Evolutionary conservation across 1,284 basidiomycete species (phyloP).

Genomic region (Trichosporon inkin): DNA sequence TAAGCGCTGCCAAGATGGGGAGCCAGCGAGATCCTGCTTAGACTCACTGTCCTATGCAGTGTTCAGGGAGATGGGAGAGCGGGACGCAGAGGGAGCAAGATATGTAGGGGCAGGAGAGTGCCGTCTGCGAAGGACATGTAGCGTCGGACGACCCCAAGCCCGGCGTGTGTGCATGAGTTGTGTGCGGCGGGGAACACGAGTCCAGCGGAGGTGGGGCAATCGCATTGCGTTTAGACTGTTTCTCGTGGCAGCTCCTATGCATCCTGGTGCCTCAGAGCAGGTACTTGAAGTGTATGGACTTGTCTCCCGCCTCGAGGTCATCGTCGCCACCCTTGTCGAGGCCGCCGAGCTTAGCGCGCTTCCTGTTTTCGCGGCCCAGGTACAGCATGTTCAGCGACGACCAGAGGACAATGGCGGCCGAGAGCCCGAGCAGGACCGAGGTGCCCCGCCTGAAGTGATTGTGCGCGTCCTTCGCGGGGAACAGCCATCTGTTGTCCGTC

Average conservation of each 20-base stretch:
- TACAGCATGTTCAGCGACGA: conserved; percentile 27
- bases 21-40: no score
- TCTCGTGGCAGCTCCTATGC: background rate
- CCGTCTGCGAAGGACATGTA: no score
- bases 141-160: no score
- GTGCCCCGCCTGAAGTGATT: conserved; percentile 51
- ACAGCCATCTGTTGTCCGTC: conserved; percentile 50
- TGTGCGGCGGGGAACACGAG: background rate
- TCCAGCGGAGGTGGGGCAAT: background rate
- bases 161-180: no score
- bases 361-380: conserved; percentile 24
- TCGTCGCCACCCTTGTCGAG: conserved; percentile 2
- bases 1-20: no score
- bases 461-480: conserved; percentile 53
- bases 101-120: no score
- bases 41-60: no score
- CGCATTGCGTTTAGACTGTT: background rate
- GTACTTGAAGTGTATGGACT: conserved; percentile 21
- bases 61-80: no score
- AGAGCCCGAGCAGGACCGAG: conserved; percentile 26
- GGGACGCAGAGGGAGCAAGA: no score
- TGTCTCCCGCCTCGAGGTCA: conserved; percentile 17
- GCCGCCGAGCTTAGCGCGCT: conserved; percentile 3
- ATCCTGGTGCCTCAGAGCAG: conserved; percentile 8
- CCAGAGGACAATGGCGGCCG: conserved; percentile 20